phyloP scores from a whole-genome alignment of 306 rosid genomes.

The Spatholobus suberectus region DNA sequence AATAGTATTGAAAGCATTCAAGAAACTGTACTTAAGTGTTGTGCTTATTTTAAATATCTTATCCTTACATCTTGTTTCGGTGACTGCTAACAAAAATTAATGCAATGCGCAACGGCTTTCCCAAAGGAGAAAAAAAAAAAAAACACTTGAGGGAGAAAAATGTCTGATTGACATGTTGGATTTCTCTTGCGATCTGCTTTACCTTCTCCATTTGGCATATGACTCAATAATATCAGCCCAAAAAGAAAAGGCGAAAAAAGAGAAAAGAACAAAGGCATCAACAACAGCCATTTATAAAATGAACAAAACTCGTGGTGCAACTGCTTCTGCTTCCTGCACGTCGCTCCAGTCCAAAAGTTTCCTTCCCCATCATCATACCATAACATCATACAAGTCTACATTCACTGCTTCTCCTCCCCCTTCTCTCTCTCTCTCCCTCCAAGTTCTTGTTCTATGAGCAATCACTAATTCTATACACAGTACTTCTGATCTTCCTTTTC shows the following conservation, averaged over 20 bases:
- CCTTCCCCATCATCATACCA: conserved; percentile 15
- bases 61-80: too few species aligned
- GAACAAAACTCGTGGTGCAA: conserved; percentile 15
- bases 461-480: not conserved
- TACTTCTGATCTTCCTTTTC: not conserved
- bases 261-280: conserved; percentile 12
- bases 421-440: not conserved
- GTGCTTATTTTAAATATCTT: not conserved
- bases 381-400: not conserved
- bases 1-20: too few species aligned
- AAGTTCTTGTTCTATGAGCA: not conserved
- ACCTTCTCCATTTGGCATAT: conserved; percentile 33
- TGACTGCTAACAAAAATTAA: not conserved
- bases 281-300: not conserved
- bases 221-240: not conserved
- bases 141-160: conserved; percentile 43
- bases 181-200: not conserved
- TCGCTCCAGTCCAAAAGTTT: conserved; percentile 14
- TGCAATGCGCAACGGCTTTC: conserved; percentile 32
- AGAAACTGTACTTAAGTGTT: too few species aligned
- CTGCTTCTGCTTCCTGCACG: conserved; percentile 28
- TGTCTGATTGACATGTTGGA: conserved; percentile 33
- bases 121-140: conserved; percentile 48
- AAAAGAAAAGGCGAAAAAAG: conserved; percentile 6
- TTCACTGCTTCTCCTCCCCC: not conserved